A percentile compares a stretch with the other conserved stretches of the same genome.
These are phyloP conservation scores for Phytophthora pisi DNA, from an alignment of 352 stramenopile genomes.

Conservation along the genomic window DNA sequence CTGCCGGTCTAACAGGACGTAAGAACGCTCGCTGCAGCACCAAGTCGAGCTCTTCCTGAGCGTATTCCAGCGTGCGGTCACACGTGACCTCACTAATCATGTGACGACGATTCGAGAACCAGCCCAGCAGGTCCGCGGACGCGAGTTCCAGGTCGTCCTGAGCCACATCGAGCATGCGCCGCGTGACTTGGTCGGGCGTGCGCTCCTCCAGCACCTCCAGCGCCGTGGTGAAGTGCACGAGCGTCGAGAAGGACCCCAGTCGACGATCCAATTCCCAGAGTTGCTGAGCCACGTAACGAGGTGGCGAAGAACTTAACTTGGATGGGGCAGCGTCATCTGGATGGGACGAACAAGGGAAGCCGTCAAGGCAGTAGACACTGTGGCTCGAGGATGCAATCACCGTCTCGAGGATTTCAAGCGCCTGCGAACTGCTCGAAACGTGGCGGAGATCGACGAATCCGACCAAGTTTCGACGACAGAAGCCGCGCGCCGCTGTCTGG, in stretches of 20 bases:
- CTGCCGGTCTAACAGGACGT: slow-evolving; percentile 10
- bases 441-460: slow-evolving; percentile 35
- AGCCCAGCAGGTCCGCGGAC: slow-evolving; percentile 34
- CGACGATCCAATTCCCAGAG: slow-evolving; percentile 43
- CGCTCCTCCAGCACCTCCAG: slow-evolving; percentile 54
- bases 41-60: slow-evolving; percentile 43
- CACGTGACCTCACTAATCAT: slow-evolving; percentile 43
- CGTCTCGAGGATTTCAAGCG: slow-evolving; percentile 25
- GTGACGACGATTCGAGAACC: slow-evolving; percentile 29
- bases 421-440: slow-evolving; percentile 25
- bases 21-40: slow-evolving; percentile 26
- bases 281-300: slow-evolving; percentile 56
- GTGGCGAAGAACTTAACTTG: slow-evolving; percentile 11
- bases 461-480: slow-evolving; percentile 34
- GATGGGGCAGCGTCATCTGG: slow-evolving; percentile 8
- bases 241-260: slow-evolving; percentile 26
- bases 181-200: slow-evolving; percentile 28
- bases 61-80: slow-evolving; percentile 46
- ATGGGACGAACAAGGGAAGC: slow-evolving; percentile 45
- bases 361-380: slow-evolving; percentile 43
- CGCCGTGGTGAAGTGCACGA: slow-evolving; percentile 50
- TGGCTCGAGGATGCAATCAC: slow-evolving; percentile 33
- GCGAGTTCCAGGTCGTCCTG: slow-evolving; percentile 46
- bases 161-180: slow-evolving; percentile 46
- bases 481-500: slow-evolving; percentile 19